A percentile compares a stretch with the other conserved stretches of the same genome.
phyloP scores from a whole-genome alignment of 2,329 filamentous ascomycete species.

The Purpureocillium takamizusanense region DNA sequence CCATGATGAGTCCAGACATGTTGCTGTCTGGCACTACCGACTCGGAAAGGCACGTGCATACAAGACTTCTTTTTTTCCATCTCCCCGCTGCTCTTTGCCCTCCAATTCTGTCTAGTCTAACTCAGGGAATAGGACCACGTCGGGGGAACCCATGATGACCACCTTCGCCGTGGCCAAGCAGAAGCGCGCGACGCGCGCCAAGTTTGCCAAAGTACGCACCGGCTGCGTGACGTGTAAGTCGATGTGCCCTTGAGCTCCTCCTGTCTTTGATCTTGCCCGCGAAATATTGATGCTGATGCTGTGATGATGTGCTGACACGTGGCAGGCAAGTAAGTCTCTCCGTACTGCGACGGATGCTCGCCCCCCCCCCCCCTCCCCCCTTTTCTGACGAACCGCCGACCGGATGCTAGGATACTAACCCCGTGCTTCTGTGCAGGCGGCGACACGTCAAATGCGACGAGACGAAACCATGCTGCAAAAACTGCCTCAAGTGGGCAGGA shows the following conservation, averaged over 20 bases:
- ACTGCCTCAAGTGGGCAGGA: slow-evolving; percentile 26
- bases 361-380: too few species aligned
- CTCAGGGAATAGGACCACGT: neutral
- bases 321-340: slow-evolving; percentile 19
- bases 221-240: slow-evolving; percentile 22
- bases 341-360: too few species aligned
- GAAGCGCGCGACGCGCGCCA: slow-evolving; percentile 14
- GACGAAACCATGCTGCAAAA: slow-evolving; percentile 21
- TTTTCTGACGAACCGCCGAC: too few species aligned
- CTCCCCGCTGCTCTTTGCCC: too few species aligned
- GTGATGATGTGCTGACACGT: neutral
- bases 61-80: neutral
- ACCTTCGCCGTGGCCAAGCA: slow-evolving; percentile 7
- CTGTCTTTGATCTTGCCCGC: neutral
- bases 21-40: too few species aligned
- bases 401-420: neutral
- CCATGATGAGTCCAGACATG: too few species aligned
- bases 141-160: slow-evolving; percentile 7
- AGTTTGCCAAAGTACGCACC: slow-evolving; percentile 20
- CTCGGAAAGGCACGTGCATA: neutral
- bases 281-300: too few species aligned
- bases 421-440: slow-evolving; percentile 12
- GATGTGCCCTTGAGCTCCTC: too few species aligned
- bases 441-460: slow-evolving; percentile 27
- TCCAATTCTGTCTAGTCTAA: too few species aligned